Conservation (phyloP, 2,329 filamentous ascomycete species). For the Cryphonectria naterciae region DNA sequence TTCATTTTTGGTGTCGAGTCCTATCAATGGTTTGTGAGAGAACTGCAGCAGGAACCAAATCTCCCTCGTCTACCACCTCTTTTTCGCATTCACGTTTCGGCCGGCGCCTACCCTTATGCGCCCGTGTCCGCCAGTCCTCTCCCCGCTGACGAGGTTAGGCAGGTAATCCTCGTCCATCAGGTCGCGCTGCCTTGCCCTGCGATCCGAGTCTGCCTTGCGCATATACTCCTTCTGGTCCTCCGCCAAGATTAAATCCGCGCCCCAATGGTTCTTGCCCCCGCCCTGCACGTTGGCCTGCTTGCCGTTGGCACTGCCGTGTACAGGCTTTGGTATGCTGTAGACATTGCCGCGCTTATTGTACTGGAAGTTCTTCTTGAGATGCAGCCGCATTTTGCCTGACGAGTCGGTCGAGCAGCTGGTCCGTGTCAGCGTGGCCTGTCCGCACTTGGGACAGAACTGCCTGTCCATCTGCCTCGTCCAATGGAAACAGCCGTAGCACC, state of each 20-base stretch:
- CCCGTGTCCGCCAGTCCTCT: constrained; percentile 66
- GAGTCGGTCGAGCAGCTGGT: constrained; percentile 84
- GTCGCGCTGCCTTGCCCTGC: constrained; percentile 72
- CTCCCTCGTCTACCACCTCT: constrained; percentile 49
- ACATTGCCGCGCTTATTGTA: constrained; percentile 93
- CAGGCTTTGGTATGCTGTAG: constrained; percentile 90
- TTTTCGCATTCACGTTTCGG: constrained; percentile 80
- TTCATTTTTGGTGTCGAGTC: not conserved
- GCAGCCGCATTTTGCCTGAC: constrained; percentile 79
- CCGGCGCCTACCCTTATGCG: constrained; percentile 84
- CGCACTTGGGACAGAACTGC: constrained; percentile 93
- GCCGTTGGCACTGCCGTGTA: constrained; percentile 78
- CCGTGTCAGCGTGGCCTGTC: constrained; percentile 82
- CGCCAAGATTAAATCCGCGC: constrained; percentile 77
- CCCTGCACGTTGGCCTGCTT: constrained; percentile 65
- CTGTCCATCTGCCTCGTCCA: constrained; percentile 81
- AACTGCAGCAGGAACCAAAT: not conserved
- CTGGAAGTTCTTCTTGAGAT: constrained; percentile 93
- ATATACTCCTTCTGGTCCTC: constrained; percentile 97
- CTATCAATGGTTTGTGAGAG: not conserved
- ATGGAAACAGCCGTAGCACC: constrained; percentile 92
- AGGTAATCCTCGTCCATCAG: constrained; percentile 96
- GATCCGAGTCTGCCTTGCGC: constrained; percentile 64
- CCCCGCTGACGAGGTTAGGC: constrained; percentile 81
- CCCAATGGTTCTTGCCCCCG: constrained; percentile 88